Conservation (phyloP, 2,329 filamentous ascomycete species). For the Berkeleyomyces rouxiae region DNA sequence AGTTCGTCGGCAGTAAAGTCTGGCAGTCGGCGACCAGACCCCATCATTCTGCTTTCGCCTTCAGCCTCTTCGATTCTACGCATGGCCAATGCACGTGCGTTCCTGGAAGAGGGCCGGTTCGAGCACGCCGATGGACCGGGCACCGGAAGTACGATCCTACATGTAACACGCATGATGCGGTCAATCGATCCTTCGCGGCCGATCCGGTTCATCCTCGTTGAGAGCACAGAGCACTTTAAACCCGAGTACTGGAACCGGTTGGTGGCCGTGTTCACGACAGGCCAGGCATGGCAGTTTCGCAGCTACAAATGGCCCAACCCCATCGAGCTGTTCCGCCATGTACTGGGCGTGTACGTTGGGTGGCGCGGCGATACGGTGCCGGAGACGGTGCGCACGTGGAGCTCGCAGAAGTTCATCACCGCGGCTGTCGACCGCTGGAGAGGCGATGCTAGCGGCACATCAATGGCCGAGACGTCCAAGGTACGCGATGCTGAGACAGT, state of each 20-base stretch:
- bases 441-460: slow-evolving; percentile 22
- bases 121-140: slow-evolving; percentile 55
- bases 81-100: slow-evolving; percentile 89
- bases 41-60: slow-evolving; percentile 92
- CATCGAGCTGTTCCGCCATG: slow-evolving; percentile 75
- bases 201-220: slow-evolving; percentile 87
- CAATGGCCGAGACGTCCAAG: slow-evolving; percentile 31
- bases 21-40: slow-evolving; percentile 42
- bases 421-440: slow-evolving; percentile 77
- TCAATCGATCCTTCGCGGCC: slow-evolving; percentile 52
- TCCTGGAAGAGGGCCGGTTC: slow-evolving; percentile 75
- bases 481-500: slow-evolving; percentile 90
- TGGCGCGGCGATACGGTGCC: slow-evolving; percentile 76
- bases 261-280: slow-evolving; percentile 92
- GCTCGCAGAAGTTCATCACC: slow-evolving; percentile 55
- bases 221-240: slow-evolving; percentile 86
- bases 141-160: slow-evolving; percentile 61
- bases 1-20: slow-evolving; percentile 27
- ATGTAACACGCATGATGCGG: slow-evolving; percentile 64
- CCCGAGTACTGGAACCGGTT: slow-evolving; percentile 95
- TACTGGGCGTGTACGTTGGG: slow-evolving; percentile 74
- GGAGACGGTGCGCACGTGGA: slow-evolving; percentile 65
- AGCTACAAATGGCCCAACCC: slow-evolving; percentile 91
- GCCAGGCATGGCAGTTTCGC: slow-evolving; percentile 97
- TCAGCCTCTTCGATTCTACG: slow-evolving; percentile 88